Percentiles rank a stretch among this genome's conserved stretches.
Conservation (phyloP, 139 green algal species). For the Tetraselmis chui region DNA sequence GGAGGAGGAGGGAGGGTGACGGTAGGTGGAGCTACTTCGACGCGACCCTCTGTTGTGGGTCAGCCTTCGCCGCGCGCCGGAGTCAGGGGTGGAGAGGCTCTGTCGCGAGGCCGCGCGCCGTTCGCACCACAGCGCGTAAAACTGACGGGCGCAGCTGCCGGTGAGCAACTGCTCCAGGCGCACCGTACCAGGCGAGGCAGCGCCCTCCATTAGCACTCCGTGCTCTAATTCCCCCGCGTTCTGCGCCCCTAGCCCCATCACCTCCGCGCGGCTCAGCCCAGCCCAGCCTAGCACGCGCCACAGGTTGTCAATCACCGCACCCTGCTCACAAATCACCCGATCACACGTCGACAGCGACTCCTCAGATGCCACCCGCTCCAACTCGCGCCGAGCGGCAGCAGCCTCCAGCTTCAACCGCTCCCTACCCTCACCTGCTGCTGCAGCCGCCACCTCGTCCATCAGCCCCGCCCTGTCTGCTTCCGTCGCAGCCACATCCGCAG, state of each 20-base stretch:
- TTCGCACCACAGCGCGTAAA: not conserved
- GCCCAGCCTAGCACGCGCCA: not conserved
- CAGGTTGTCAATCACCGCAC: not conserved
- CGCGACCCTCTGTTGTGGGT: too few relatives aligned
- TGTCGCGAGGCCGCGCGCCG: not conserved
- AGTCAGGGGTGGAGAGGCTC: not conserved
- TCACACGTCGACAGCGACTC: not conserved
- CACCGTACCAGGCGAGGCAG: not conserved
- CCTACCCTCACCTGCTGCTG: not conserved
- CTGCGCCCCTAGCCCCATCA: not conserved
- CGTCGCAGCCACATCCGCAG: not conserved
- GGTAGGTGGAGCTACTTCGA: not conserved
- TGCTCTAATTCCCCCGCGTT: not conserved
- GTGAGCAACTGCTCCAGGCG: not conserved
- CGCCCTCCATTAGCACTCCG: not conserved
- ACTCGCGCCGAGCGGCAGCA: not conserved
- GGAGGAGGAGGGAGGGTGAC: not conserved
- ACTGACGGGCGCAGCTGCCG: not conserved
- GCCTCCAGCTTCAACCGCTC: not conserved
- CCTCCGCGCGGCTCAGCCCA: not conserved
- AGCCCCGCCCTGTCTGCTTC: not conserved
- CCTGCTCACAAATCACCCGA: not conserved
- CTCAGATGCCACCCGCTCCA: not conserved
- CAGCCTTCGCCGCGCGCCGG: too few relatives aligned
- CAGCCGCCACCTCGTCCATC: not conserved